Percentiles rank a stretch among this genome's conserved stretches.
phyloP scores from a whole-genome alignment of 1,284 basidiomycete species.

The Puccinia triticina region DNA sequence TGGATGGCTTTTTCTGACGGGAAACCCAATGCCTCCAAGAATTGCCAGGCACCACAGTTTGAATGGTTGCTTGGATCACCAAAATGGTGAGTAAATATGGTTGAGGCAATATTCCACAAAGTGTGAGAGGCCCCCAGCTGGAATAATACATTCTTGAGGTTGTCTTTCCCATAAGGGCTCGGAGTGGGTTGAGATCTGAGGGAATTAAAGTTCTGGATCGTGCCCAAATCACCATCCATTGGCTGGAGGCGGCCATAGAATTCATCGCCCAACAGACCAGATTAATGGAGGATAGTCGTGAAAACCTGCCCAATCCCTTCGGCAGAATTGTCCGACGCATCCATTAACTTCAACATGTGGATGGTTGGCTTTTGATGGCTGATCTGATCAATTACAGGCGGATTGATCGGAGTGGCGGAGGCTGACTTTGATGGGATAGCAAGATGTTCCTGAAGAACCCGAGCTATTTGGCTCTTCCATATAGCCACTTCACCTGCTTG shows the following conservation, averaged over 20 bases:
- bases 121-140: neutral
- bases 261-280: neutral
- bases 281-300: neutral
- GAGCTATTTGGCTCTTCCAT: neutral
- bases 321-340: slow-evolving; percentile 3
- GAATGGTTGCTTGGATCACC: neutral
- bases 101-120: slow-evolving; percentile 3
- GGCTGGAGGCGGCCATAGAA: neutral
- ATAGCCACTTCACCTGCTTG: neutral
- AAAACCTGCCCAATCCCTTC: slow-evolving; percentile 1
- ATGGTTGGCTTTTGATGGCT: neutral
- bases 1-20: neutral
- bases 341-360: slow-evolving; percentile 1
- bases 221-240: neutral
- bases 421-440: neutral
- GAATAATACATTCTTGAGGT: neutral
- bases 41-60: neutral
- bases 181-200: neutral
- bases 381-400: neutral
- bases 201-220: neutral
- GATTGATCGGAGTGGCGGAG: neutral
- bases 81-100: neutral
- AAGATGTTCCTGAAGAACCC: neutral
- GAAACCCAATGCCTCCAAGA: neutral
- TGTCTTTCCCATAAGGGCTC: neutral